Evolutionary conservation across 352 stramenopile genomes (phyloP), one percentile per base, ranked within the genome.

Genomic region (Phytophthora agathidicida): DNA sequence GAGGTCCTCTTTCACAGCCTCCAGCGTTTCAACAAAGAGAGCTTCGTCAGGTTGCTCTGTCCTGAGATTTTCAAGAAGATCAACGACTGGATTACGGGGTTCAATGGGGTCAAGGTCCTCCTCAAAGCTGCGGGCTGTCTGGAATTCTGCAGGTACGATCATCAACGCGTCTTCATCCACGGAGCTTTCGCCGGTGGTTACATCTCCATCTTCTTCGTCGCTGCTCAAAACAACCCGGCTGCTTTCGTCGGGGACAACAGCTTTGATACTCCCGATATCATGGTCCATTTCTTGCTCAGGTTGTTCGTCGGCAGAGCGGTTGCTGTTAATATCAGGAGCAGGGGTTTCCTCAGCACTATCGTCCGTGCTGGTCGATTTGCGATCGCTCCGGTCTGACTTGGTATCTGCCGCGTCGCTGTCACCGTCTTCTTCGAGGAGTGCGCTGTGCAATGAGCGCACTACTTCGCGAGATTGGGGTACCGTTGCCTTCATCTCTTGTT

Each of bases 211-310:
- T 17, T 71, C 60, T 38, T 71, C 58, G 20, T 55, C 46, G 30
- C 48, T 49, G 30, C 36, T 66, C 4, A 50, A 17, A 10, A 54
- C 8, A 26, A 43, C 28, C 23, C 19, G 3, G n/a, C 32, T 64
- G 13, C 48, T 38, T 17, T 67, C 54, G 8, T 42, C 31, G 20
- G 5, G 10, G 30, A 35, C 33, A 50, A 5, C 35, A 9, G 17
- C 17, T 55, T 64, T 61, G 14, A 60, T 22, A 26, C 37, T 62
- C 2, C 20, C 38, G 27, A 35, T 45, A 17, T 64, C 49, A 45
- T 56, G 52, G 31, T 81, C 71, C 13, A 80, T 66, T 56, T 84
- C 75, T 36, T 70, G 75, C 33, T 84, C 75, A 1, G 75, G 75
- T 28, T 84, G 71, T 5, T 77, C 59, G 13, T 73, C 30, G 0